Evolutionary conservation across 2,329 filamentous ascomycete genomes (phyloP).

Genomic region (Penicillium sp.): DNA sequence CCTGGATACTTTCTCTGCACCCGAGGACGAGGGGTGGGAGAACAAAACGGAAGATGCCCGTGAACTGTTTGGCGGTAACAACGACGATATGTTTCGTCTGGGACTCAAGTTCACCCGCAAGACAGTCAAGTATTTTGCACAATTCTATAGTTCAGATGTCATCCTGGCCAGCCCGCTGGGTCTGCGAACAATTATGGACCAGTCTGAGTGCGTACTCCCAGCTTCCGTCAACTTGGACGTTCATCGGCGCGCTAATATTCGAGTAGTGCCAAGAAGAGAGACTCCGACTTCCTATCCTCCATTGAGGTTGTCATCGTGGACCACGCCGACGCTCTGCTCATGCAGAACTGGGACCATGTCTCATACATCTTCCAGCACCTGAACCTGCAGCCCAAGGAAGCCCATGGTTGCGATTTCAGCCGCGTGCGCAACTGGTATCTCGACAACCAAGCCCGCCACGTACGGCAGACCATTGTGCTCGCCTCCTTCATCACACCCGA

Average conservation of each 20-base stretch:
- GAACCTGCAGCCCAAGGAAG: slow-evolving; percentile 83
- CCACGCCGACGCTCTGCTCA: slow-evolving; percentile 86
- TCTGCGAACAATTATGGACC: slow-evolving; percentile 83
- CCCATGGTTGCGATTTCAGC: slow-evolving; percentile 90
- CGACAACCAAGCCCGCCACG: slow-evolving; percentile 74
- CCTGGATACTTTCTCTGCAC: slow-evolving; percentile 72
- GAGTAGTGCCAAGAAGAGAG: slow-evolving; percentile 60
- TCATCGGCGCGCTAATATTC: slow-evolving; percentile 2
- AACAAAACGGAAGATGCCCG: slow-evolving; percentile 82
- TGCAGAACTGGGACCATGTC: slow-evolving; percentile 98
- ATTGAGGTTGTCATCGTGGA: slow-evolving; percentile 89
- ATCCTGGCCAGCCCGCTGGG: slow-evolving; percentile 88
- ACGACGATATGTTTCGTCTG: slow-evolving; percentile 94
- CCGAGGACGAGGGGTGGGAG: slow-evolving; percentile 64
- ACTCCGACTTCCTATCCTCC: slow-evolving; percentile 89
- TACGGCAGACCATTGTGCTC: slow-evolving; percentile 81
- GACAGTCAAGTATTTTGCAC: slow-evolving; percentile 88
- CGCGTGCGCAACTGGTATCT: slow-evolving; percentile 89
- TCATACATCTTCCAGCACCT: slow-evolving; percentile 88
- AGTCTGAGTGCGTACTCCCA: slow-evolving; percentile 57
- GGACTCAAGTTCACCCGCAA: slow-evolving; percentile 97
- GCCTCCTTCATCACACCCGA: slow-evolving; percentile 85
- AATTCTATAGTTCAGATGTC: slow-evolving; percentile 95
- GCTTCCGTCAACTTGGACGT: slow-evolving; percentile 13
- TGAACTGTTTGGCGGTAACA: slow-evolving; percentile 88